Conservation (phyloP, 2,329 filamentous ascomycete species). For the Verticillium isaacii region DNA sequence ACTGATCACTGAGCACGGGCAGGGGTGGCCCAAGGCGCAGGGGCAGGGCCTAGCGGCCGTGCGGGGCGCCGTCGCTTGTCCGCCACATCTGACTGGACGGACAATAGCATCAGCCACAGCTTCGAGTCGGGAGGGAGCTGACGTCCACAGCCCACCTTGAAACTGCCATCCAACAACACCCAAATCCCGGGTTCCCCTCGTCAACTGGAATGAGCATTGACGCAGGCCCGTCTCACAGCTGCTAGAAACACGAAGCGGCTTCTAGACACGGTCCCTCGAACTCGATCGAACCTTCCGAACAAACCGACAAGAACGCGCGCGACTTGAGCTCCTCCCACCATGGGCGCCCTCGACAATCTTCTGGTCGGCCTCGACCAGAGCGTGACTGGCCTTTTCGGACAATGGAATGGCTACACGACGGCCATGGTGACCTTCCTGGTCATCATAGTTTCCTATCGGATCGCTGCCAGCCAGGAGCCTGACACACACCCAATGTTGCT, state of each 20-base stretch:
- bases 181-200: background rate
- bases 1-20: background rate
- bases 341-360: constrained; percentile 46
- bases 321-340: constrained; percentile 14
- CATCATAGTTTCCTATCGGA: constrained; percentile 63
- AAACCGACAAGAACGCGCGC: background rate
- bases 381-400: constrained; percentile 63
- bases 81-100: background rate
- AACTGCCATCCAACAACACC: background rate
- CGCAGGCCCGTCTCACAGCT: background rate
- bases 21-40: background rate
- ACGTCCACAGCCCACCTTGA: background rate
- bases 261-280: background rate
- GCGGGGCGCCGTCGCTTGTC: background rate
- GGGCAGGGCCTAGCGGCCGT: background rate
- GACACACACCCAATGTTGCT: constrained; percentile 91
- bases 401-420: constrained; percentile 82
- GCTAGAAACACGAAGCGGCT: background rate
- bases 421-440: constrained; percentile 63
- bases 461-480: constrained; percentile 70
- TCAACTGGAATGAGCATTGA: background rate
- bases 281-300: background rate
- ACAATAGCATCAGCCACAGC: background rate
- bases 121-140: background rate
- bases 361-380: constrained; percentile 67